Base-by-base conservation (phyloP, 2,329 filamentous ascomycete species). In the Ascochyta fabae region DNA sequence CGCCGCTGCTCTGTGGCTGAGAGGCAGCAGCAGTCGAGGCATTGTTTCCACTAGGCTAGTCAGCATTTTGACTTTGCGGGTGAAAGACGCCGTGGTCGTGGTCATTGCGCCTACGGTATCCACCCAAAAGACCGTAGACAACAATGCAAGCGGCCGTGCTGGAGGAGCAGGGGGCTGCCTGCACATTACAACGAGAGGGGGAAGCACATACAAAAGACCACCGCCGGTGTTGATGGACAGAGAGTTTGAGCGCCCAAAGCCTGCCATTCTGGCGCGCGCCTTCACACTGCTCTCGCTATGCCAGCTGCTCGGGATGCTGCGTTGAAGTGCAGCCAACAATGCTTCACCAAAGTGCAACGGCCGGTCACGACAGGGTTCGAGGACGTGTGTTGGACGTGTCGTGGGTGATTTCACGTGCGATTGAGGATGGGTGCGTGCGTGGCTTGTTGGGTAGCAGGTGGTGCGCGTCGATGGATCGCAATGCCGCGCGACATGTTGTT, bases 151-250 rank as follows among this genome's bases (percentile, higher is more conserved):
- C n/a, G 39, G 40, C 39, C 46, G 31, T 38, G 48, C 48, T 50
- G 33, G 40, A 10, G 15, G 22, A 34, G 24, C 48, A 23, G 24
- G 31, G 23, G 31, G 23, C 4, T 4, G 23, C 24, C n/a, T 13
- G 38, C 12, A 44, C 16, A 26, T 31, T 7, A 15, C 5, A 38
- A 4, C 6, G 10, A 15, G 15, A 12, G 16, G 9, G 6, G 24
- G 12, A 24, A 56, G 12, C 26, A 75, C 79, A 72, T 72, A 81
- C 80, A 81, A 81, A 41, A 80, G 72, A 48, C 78, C 77, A 68
- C 80, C 68, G 58, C 78, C 78, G 19, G 83, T 85, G 65, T 85
- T 86, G 65, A 85, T 79, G 56, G 79, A 82, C 67, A 85, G 74
- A 53, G 78, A 79, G 65, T 81, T 80, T 23, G 78, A 80, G 42